A percentile compares a stretch with the other conserved stretches of the same genome.
These are phyloP conservation scores for Coemansia sp. DNA, from an alignment of 192 early-diverging fungal genomes.

Conservation along the genomic window DNA sequence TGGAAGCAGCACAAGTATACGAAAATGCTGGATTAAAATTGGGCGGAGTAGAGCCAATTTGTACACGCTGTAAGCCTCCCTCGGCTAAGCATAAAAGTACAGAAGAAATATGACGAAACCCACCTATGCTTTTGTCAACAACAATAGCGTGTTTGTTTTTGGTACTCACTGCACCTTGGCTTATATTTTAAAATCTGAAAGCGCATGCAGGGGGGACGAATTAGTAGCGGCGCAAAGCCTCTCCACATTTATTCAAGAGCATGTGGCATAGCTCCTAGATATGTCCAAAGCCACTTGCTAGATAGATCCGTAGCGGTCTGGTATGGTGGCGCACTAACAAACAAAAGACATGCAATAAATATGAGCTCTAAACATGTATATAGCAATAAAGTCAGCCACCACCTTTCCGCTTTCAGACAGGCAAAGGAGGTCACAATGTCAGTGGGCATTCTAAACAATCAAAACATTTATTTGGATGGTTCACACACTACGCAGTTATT, in stretches of 20 bases:
- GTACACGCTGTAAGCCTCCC: not conserved
- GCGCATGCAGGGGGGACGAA: not conserved
- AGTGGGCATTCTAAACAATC: not conserved
- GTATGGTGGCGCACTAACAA: not conserved
- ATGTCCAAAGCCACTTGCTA: not conserved
- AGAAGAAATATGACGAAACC: not conserved
- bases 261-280: not conserved
- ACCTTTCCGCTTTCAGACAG: not conserved
- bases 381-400: not conserved
- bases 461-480: not conserved
- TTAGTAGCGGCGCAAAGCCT: not conserved
- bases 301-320: not conserved
- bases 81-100: not conserved
- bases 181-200: not conserved
- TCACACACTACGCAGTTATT: not conserved
- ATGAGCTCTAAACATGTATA: not conserved
- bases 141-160: not conserved
- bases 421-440: not conserved
- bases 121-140: not conserved
- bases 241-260: not conserved
- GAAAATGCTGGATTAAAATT: not conserved
- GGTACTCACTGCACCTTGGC: slow-evolving; percentile 2
- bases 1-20: not conserved
- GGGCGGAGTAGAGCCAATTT: not conserved
- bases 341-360: not conserved